phyloP scores from a whole-genome alignment of 2,329 filamentous ascomycete species.

The Helminthosporium solani region DNA sequence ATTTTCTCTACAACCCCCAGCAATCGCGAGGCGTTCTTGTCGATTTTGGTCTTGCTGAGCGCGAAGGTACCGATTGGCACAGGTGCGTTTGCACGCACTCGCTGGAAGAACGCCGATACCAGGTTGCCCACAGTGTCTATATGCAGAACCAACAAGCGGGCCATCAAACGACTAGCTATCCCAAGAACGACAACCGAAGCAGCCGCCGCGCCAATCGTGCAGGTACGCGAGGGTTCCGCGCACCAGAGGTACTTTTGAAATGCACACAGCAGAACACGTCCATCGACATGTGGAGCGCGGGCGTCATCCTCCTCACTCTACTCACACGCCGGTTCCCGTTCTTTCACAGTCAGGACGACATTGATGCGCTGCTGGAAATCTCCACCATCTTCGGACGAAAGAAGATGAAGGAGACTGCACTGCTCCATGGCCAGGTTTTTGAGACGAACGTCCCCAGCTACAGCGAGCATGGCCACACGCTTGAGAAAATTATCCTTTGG shows the following conservation, averaged over 20 bases:
- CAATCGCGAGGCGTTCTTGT: conserved; percentile 85
- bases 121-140: conserved; percentile 59
- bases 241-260: conserved; percentile 94
- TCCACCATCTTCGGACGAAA: conserved; percentile 87
- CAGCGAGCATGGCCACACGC: conserved; percentile 76
- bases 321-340: conserved; percentile 92
- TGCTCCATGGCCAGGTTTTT: conserved; percentile 86
- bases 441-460: conserved; percentile 93
- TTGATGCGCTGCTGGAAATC: conserved; percentile 97
- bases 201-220: conserved; percentile 91
- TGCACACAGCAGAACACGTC: conserved; percentile 90
- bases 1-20: conserved; percentile 87
- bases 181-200: conserved; percentile 83
- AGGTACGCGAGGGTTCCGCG: conserved; percentile 91
- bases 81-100: conserved; percentile 78
- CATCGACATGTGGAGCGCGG: conserved; percentile 95
- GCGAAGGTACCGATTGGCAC: conserved; percentile 68
- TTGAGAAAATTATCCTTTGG: conserved; percentile 95
- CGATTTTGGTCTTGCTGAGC: conserved; percentile 96
- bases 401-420: conserved; percentile 78
- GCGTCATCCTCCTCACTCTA: conserved; percentile 95
- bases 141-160: conserved; percentile 52
- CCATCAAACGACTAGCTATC: conserved; percentile 63
- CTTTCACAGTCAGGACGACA: conserved; percentile 97
- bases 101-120: conserved; percentile 59